These are phyloP conservation scores for Inga oerstediana DNA, from an alignment of 306 rosid genomes.

Conservation along the genomic window DNA sequence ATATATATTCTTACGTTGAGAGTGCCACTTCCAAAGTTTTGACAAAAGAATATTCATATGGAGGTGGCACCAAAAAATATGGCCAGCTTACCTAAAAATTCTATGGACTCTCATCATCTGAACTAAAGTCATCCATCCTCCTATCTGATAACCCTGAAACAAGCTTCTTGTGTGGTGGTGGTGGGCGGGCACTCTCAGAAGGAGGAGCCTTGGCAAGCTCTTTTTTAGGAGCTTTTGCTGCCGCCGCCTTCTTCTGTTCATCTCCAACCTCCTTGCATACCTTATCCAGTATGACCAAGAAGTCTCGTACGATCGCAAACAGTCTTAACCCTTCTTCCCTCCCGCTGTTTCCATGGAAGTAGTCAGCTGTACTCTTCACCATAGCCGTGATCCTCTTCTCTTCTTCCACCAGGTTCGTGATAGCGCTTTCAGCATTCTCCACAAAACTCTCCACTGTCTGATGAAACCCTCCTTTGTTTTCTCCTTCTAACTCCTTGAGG, in stretches of 20 bases:
- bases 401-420: slow-evolving; percentile 63
- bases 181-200: slow-evolving; percentile 40
- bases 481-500: slow-evolving; percentile 51
- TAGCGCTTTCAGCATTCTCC: slow-evolving; percentile 67
- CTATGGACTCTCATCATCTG: slow-evolving; percentile 86
- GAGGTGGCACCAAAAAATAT: slow-evolving; percentile 9
- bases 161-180: slow-evolving; percentile 63
- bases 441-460: slow-evolving; percentile 59
- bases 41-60: not conserved
- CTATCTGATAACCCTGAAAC: slow-evolving; percentile 79
- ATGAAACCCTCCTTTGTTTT: slow-evolving; percentile 48
- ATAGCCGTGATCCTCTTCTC: slow-evolving; percentile 79
- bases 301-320: slow-evolving; percentile 81
- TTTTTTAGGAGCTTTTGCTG: slow-evolving; percentile 44
- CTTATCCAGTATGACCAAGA: slow-evolving; percentile 79
- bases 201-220: slow-evolving; percentile 19
- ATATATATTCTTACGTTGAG: slow-evolving; percentile 7
- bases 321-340: slow-evolving; percentile 84
- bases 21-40: slow-evolving; percentile 33
- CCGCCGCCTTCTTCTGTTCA: slow-evolving; percentile 48
- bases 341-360: slow-evolving; percentile 84
- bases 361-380: slow-evolving; percentile 93
- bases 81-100: slow-evolving; percentile 32
- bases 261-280: slow-evolving; percentile 69
- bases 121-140: slow-evolving; percentile 62